These are phyloP conservation scores for Ascochyta lentis DNA, from an alignment of 2,329 filamentous ascomycete genomes.

Conservation along the genomic window DNA sequence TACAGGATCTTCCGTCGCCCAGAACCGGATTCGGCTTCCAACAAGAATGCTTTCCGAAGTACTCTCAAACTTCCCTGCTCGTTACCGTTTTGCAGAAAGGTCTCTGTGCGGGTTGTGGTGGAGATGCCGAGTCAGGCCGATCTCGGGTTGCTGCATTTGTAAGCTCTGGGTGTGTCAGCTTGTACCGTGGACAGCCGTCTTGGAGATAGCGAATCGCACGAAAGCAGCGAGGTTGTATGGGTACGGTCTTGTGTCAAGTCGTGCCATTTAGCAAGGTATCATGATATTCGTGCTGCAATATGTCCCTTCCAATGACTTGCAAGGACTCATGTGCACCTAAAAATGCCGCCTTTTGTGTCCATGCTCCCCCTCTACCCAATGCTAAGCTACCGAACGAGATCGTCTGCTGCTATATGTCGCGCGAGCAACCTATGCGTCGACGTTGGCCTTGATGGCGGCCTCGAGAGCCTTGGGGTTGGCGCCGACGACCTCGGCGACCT, in stretches of 20 bases:
- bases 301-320: conserved; percentile 4
- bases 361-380: conserved; percentile 9
- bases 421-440: conserved; percentile 29
- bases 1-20: too few species aligned
- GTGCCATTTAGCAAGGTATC: conserved; percentile 28
- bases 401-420: not conserved
- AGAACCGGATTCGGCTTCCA: not conserved
- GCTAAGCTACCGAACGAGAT: conserved; percentile 19
- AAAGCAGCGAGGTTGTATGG: not conserved
- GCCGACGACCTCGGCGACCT: conserved; percentile 76
- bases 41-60: not conserved
- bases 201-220: not conserved
- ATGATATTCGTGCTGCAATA: conserved; percentile 21
- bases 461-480: conserved; percentile 77
- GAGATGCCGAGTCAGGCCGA: conserved; percentile 14
- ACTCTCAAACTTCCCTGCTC: not conserved
- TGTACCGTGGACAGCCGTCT: not conserved
- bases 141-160: conserved; percentile 14
- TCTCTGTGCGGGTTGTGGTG: not conserved
- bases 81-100: not conserved
- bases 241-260: conserved; percentile 9
- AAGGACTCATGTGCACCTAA: conserved; percentile 11
- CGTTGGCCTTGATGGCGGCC: conserved; percentile 55
- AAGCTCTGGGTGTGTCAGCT: conserved; percentile 4
- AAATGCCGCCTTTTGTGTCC: conserved; percentile 11